Evolutionary conservation across 495 filamentous ascomycete species (phyloP), one percentile per base, ranked within the genome.

Genomic region (Barbatosphaeria neglecta): DNA sequence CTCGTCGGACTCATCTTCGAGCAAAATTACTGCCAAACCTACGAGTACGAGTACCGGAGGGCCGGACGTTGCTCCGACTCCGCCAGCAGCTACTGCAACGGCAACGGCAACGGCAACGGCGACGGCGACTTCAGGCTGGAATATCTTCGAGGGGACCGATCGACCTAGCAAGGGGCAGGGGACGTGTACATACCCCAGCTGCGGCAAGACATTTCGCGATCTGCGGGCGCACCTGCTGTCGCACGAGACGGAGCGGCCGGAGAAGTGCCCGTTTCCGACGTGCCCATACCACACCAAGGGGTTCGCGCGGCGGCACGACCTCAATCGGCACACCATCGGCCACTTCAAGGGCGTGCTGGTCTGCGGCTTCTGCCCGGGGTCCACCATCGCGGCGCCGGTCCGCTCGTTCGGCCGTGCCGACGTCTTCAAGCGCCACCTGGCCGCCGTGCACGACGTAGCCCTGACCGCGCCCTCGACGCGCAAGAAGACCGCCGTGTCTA

Each of bases 281-380:
- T 95, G 88, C 70, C 84, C 90, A 53, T 95, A 92, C 63, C 86
- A 90, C 65, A 75, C 75, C 47, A 93, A 92, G 60, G 88, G 88
- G 13, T 95, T 95, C 61, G 87, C 88, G 13, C 72, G 88, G 43
- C 94, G 93, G 58, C 94, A 95, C 59, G 88, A 95, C 64, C 93
- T 92, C 66, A 94, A 94, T 59, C 74, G 88, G 22, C 88, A 95
- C 60, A 92, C 87, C 0, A 58, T 95, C 46, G 94, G 88, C 25
- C 88, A 95, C 58, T 95, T 94, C 72, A 94, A 94, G 64, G 89
- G 89, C 6, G 93, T 85, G 15, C 94, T 95, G 88, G 86, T 95
- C 11, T 95, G 88, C 62, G 86, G 87, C 19, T 95, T 95, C 68
- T 95, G 88, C 51, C 87, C 88, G 2, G 86, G 87, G 3, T n/a